Conservation (phyloP, 2,329 filamentous ascomycete genomes). For the Epicoccum sorghinum region DNA sequence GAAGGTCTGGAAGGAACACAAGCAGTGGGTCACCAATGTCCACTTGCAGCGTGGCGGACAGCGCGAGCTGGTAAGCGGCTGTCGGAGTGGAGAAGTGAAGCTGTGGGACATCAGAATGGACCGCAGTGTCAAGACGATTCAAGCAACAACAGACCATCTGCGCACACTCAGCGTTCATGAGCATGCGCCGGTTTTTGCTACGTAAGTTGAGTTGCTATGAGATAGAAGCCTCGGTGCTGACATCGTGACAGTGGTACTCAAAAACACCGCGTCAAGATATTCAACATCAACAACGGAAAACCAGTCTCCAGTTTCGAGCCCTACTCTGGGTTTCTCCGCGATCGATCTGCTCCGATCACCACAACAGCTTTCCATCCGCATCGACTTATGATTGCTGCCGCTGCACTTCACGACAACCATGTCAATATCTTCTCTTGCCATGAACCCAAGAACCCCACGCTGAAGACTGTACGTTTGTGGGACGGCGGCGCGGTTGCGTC, state of each 20-base stretch:
- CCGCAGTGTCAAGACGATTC: constrained; percentile 73
- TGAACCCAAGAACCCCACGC: constrained; percentile 30
- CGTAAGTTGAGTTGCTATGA: constrained; percentile 21
- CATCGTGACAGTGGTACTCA: constrained; percentile 73
- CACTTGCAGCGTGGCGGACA: constrained; percentile 96
- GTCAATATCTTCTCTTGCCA: constrained; percentile 78
- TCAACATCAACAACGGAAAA: constrained; percentile 78
- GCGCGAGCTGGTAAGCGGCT: constrained; percentile 87
- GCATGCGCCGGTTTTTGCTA: constrained; percentile 90
- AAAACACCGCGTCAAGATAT: constrained; percentile 85
- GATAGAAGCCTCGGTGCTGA: constrained; percentile 11
- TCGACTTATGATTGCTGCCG: constrained; percentile 85
- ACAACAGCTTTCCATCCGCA: constrained; percentile 95
- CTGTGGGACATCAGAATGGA: constrained; percentile 96
- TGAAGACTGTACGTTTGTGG: constrained; percentile 43
- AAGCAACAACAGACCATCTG: constrained; percentile 76
- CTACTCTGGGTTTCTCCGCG: constrained; percentile 86
- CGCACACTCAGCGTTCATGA: constrained; percentile 92
- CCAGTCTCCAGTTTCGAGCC: constrained; percentile 85
- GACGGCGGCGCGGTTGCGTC: constrained; percentile 33
- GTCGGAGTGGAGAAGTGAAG: constrained; percentile 89
- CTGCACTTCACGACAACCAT: constrained; percentile 84
- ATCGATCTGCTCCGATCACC: constrained; percentile 80
- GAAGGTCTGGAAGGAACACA: constrained; percentile 94
- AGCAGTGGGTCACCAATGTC: constrained; percentile 93